phyloP scores from a whole-genome alignment of 2,329 filamentous ascomycete species.

The Paraphaeosphaeria minitans region DNA sequence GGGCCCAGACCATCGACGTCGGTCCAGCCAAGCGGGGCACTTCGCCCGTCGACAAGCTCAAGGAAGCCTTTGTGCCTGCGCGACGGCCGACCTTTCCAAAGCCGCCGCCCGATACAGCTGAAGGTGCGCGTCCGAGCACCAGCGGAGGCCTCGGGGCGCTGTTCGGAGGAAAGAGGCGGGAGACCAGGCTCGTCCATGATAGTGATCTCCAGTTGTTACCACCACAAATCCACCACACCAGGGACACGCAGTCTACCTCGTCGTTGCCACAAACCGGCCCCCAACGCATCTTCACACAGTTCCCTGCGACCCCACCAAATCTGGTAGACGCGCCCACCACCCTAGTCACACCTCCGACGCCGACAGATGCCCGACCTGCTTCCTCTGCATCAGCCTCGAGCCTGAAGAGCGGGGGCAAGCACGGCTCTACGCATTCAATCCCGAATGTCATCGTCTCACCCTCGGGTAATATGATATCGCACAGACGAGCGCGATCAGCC shows the following conservation, averaged over 20 bases:
- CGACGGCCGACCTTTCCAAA: constrained; percentile 39
- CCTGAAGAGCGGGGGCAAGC: constrained; percentile 30
- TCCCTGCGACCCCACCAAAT: constrained; percentile 52
- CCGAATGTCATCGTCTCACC: constrained; percentile 64
- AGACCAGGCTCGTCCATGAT: constrained; percentile 37
- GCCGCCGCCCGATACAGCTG: constrained; percentile 29
- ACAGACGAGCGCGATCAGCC: constrained; percentile 66
- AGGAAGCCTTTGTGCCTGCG: constrained; percentile 66
- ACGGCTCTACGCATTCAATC: constrained; percentile 45
- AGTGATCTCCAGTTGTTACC: constrained; percentile 31
- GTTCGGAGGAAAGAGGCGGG: constrained; percentile 47
- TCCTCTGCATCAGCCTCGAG: constrained; percentile 37
- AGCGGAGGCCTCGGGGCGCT: constrained; percentile 52
- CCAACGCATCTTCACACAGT: constrained; percentile 45
- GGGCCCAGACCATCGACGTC: constrained; percentile 43
- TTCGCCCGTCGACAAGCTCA: constrained; percentile 74
- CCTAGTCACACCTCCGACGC: constrained; percentile 68
- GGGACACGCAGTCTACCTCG: constrained; percentile 39
- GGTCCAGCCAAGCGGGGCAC: constrained; percentile 60
- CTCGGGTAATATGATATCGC: constrained; percentile 74
- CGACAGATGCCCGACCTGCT: constrained; percentile 54
- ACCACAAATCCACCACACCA: constrained; percentile 35
- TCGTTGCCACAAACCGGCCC: constrained; percentile 33
- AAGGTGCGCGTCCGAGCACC: constrained; percentile 50
- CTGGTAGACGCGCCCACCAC: constrained; percentile 57